Evolutionary conservation across 2,329 filamentous ascomycete genomes (phyloP), one percentile per base, ranked within the genome.

Genomic region (Sporothrix dimorphospora): DNA sequence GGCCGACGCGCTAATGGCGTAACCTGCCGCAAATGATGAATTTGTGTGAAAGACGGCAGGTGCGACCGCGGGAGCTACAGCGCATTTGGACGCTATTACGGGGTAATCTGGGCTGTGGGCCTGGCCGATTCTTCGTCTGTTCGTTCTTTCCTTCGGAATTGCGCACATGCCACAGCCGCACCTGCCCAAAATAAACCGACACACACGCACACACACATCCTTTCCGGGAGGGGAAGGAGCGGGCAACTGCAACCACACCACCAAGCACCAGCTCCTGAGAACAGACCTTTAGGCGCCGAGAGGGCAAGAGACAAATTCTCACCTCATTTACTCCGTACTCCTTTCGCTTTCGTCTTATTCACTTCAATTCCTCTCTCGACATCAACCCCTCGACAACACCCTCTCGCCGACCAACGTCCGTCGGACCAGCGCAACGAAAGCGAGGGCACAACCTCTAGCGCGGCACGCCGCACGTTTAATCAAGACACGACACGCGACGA

Each of bases 101-200:
- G 38, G 38, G 38, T 63, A 38, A 34, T 57, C 16, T 57, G 53
- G 27, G 11, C 21, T 24, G 55, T 38, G 55, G 55, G 21, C 49
- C 49, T 27, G 21, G 21, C n/a, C 8, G 9, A 21, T 21, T 21
- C 4, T 40, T 16, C 16, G 1, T 21, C 30, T 38, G 27, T 59
- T 27, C 53, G 55, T 27, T 47, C 55, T 21, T 21, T 27, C 49
- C 42, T 61, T 40, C 59, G 38, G 30, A 65, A 65, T 70, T 61
- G 63, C 53, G 66, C 65, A 72, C 70, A 70, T 73, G 69, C 70
- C 72, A 73, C 49, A 57, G 68, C 40, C 69, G 68, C 71, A 38
- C 11, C 61, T 59, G 45, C 40, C 67, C 71, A 71, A 61, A 72
- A 69, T 63, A 72, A 49, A 66, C 11, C 21, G 3, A 53, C 45